A percentile compares a stretch with the other conserved stretches of the same genome.
These are phyloP conservation scores for Claviceps spartinae DNA, from an alignment of 2,329 filamentous ascomycete species.

Conservation along the genomic window DNA sequence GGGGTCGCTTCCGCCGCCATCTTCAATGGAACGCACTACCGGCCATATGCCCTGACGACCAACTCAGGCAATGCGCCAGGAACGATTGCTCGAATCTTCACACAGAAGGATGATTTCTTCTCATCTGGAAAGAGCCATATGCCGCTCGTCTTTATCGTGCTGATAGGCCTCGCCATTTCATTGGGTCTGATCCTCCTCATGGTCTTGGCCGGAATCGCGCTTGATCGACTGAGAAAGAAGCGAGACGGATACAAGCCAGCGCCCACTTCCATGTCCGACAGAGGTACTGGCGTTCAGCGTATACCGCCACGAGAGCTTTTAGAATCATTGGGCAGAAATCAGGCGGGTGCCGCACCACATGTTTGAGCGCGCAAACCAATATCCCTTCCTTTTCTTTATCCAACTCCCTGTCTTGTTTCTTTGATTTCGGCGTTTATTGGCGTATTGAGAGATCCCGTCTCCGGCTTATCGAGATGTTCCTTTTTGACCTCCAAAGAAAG, in stretches of 20 bases:
- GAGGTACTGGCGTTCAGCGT: constrained; percentile 42
- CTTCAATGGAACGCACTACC: constrained; percentile 69
- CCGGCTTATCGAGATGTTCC: neutral
- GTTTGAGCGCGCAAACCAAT: constrained; percentile 25
- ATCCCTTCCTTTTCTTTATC: constrained; percentile 11
- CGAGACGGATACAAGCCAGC: constrained; percentile 72
- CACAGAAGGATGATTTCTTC: constrained; percentile 70
- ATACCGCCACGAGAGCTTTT: constrained; percentile 49
- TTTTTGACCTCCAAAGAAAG: neutral
- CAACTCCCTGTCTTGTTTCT: neutral
- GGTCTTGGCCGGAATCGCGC: constrained; percentile 58
- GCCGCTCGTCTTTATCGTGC: constrained; percentile 62
- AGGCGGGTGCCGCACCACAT: constrained; percentile 32
- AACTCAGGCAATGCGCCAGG: constrained; percentile 51
- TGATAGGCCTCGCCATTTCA: constrained; percentile 68
- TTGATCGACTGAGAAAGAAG: constrained; percentile 64
- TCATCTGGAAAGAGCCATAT: constrained; percentile 42
- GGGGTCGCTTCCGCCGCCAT: constrained; percentile 75
- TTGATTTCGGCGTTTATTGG: neutral
- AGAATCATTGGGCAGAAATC: constrained; percentile 35
- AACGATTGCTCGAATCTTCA: constrained; percentile 70
- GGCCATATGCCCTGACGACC: constrained; percentile 69
- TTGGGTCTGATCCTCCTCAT: constrained; percentile 66
- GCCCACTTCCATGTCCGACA: constrained; percentile 50
- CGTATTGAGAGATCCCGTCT: neutral